Evolutionary conservation across 1,284 basidiomycete genomes (phyloP), one percentile per base, ranked within the genome.

Genomic region (Lignosus rhinocerotis): DNA sequence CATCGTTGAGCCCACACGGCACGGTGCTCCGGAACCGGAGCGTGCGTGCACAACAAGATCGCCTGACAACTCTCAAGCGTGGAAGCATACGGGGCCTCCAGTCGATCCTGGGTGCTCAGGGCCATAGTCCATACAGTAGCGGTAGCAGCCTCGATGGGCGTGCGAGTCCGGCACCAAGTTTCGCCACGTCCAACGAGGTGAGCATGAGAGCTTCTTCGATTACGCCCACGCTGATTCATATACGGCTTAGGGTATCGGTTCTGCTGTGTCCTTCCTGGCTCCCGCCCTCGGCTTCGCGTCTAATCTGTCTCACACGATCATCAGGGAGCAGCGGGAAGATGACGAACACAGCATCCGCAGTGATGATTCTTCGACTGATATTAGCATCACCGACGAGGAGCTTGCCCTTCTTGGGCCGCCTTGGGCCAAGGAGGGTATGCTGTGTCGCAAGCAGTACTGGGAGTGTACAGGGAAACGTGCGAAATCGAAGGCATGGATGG

Each of bases 371-470:
- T 76, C 70, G 47, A 84, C 87, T 0, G 85, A 82, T 31, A 88
- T 92, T 66, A 92, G 91, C 60, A 90, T 96, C 59, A 87, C 88
- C 5, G 96, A 98, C 70, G 95, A 98, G 70, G 94, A 98, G 74
- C 81, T 98, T 11, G 96, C 96, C 0, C 78, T 98, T 36, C 84
- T 97, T 11, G 96, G 96, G 25, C 88, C 96, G 3, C 96, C 96
- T 0, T 99, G 96, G 96, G 96, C 96, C 0, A 99, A 99, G 73
- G 96, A 99, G 73, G 96, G 96, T 14, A 90, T 96, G 78, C 83
- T 99, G 3, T 90, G 88, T 64, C 87, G 95, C 36, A 98, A 98
- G 72, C 90, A 95, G 64, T 97, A 96, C 72, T 96, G 92, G 87
- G 96, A 98, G 69, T 82, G 84, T 3, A 79, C 84, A 0, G 88